Conservation (phyloP, 2,329 filamentous ascomycete species). For the Arachnopeziza araneosa region DNA sequence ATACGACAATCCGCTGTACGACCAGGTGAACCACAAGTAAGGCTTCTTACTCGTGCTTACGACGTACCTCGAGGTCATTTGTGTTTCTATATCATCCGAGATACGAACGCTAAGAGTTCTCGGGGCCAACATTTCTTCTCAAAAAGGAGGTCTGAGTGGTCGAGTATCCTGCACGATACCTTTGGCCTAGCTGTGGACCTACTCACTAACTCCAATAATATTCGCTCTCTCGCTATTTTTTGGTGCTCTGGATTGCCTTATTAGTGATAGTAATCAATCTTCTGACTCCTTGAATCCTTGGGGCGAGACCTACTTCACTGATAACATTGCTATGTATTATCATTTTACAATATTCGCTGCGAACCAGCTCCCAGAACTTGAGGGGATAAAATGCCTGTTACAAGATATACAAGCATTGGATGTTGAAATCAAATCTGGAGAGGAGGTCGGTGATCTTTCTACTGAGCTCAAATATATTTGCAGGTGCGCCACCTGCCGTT, state of each 20-base stretch:
- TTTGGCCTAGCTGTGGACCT: neutral
- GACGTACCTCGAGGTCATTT: neutral
- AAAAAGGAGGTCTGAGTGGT: neutral
- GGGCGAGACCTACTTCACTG: too few relatives aligned
- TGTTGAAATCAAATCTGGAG: neutral
- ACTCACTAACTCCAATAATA: neutral
- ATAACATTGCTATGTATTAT: too few relatives aligned
- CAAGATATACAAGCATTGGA: neutral
- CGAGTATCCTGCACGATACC: neutral
- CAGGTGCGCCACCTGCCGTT: too few relatives aligned
- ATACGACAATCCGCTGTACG: neutral
- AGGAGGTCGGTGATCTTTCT: too few relatives aligned
- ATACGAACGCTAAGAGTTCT: neutral
- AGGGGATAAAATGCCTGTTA: neutral
- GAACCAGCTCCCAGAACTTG: neutral
- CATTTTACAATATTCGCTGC: too few relatives aligned
- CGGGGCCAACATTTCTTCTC: neutral
- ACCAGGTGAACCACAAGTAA: neutral
- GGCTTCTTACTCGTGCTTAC: too few relatives aligned
- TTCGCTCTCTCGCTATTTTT: neutral
- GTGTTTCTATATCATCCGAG: neutral
- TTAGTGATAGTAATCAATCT: too few relatives aligned
- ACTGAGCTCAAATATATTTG: too few relatives aligned
- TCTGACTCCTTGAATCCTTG: too few relatives aligned
- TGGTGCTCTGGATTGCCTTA: too few relatives aligned